Evolutionary conservation across 2,329 filamentous ascomycete genomes (phyloP), one percentile per base, ranked within the genome.

Genomic region (Fusarium dimerum): DNA sequence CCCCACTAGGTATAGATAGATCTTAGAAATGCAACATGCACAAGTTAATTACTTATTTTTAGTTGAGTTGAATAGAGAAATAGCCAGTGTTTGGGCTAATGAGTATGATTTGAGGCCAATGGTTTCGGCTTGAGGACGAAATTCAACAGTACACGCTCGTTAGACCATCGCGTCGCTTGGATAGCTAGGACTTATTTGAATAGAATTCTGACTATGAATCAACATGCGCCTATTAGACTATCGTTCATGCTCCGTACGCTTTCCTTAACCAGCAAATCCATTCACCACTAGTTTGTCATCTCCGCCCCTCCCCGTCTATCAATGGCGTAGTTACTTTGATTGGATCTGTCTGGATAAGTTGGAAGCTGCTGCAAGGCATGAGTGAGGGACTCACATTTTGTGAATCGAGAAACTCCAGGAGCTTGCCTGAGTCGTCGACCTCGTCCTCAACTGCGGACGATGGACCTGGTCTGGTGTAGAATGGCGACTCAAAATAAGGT

Each of bases 401-500:
- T n/a, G 40, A 43, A 20, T 43, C 20, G 18, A 43, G 40, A 43
- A 43, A 43, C 20, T n/a, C 15, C 40, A 43, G 40, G 17, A 43
- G 40, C 40, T 43, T 20, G 15, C 20, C 40, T n/a, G 40, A 43
- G 17, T 43, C 40, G 40, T 43, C 40, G 16, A 15, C 38, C 42
- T 43, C 16, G 20, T 26, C 20, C 20, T 26, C 20, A 26, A 26
- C 20, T 26, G 20, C 20, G 20, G 20, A 26, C 20, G 43, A 45
- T n/a, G 56, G 57, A 15, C 53, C 62, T 17, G 50, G 52, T 47
- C 59, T 54, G 3, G n/a, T 43, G 44, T 57, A 60, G 47, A 61
- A 61, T 11, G 46, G 52, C 32, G 15, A 52, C n/a, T 62, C 60
- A 49, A 61, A 71, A 26, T 52, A 50, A 13, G 51, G 36, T 2